phyloP scores from a whole-genome alignment of 2,329 filamentous ascomycete species.

The Chrysosporium keratinophilum region DNA sequence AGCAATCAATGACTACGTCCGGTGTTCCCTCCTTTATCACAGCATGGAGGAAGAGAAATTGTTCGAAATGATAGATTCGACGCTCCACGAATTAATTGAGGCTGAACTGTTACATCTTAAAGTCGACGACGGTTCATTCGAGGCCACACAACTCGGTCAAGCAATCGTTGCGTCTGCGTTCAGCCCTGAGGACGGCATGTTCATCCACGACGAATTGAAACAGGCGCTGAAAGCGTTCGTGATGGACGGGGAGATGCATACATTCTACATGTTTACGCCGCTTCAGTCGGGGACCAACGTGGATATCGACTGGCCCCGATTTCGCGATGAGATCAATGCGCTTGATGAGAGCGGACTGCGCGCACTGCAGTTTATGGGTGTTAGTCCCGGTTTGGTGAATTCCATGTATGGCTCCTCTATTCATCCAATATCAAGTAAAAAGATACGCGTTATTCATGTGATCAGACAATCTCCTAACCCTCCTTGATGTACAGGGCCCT shows the following conservation, averaged over 20 bases:
- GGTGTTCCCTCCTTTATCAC: conserved; percentile 55
- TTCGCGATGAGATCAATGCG: conserved; percentile 58
- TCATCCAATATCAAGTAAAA: conserved; percentile 4
- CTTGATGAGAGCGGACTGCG: conserved; percentile 62
- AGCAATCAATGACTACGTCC: conserved; percentile 57
- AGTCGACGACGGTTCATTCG: conserved; percentile 42
- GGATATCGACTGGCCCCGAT: conserved; percentile 60
- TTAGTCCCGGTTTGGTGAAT: conserved; percentile 58
- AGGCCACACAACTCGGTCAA: conserved; percentile 55
- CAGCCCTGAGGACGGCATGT: conserved; percentile 63
- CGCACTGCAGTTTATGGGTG: conserved; percentile 56
- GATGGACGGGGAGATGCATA: conserved; percentile 71
- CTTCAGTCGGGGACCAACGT: conserved; percentile 44
- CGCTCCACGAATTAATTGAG: conserved; percentile 48
- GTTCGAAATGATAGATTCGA: conserved; percentile 46
- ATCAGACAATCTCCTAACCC: neutral
- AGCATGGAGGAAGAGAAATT: conserved; percentile 45
- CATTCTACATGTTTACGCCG: conserved; percentile 67
- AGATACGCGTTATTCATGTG: neutral
- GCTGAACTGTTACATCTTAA: conserved; percentile 48
- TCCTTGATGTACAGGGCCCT: conserved; percentile 46
- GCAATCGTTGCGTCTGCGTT: conserved; percentile 64
- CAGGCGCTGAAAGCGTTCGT: conserved; percentile 62
- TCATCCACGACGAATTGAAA: conserved; percentile 58
- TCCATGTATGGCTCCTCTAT: conserved; percentile 45